phyloP scores from a whole-genome alignment of 2,329 filamentous ascomycete species.

The Orbilia brochopaga region DNA sequence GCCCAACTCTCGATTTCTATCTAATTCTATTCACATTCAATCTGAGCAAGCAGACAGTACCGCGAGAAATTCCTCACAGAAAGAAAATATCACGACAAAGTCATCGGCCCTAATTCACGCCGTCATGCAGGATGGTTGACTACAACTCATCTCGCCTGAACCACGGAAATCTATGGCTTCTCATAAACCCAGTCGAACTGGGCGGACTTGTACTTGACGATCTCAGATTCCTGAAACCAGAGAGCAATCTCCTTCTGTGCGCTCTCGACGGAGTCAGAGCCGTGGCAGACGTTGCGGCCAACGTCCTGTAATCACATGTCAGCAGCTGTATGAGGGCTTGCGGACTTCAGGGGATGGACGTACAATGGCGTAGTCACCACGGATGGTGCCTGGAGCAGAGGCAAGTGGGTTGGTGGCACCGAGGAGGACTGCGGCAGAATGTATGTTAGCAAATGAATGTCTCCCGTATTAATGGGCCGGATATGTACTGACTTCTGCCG shows the following conservation, averaged over 20 bases:
- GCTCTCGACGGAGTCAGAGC: conserved; percentile 97
- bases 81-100: neutral
- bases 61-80: neutral
- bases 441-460: conserved; percentile 44
- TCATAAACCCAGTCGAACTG: conserved; percentile 97
- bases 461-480: neutral
- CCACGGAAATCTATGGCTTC: conserved; percentile 63
- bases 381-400: conserved; percentile 96
- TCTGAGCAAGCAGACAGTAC: neutral
- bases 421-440: conserved; percentile 71
- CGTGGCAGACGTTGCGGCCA: conserved; percentile 99
- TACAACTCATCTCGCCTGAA: conserved; percentile 43
- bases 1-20: conserved; percentile 7
- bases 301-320: conserved; percentile 63
- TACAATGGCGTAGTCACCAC: conserved; percentile 84
- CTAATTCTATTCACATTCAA: neutral
- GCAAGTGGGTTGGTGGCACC: conserved; percentile 98
- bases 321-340: neutral
- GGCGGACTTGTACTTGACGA: conserved; percentile 82
- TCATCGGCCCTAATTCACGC: neutral
- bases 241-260: conserved; percentile 99
- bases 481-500: conserved; percentile 73
- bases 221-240: conserved; percentile 86
- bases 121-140: conserved; percentile 53
- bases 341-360: conserved; percentile 51